Conservation (phyloP, 805 yeast genomes). For the Komagataella pseudopastoris region DNA sequence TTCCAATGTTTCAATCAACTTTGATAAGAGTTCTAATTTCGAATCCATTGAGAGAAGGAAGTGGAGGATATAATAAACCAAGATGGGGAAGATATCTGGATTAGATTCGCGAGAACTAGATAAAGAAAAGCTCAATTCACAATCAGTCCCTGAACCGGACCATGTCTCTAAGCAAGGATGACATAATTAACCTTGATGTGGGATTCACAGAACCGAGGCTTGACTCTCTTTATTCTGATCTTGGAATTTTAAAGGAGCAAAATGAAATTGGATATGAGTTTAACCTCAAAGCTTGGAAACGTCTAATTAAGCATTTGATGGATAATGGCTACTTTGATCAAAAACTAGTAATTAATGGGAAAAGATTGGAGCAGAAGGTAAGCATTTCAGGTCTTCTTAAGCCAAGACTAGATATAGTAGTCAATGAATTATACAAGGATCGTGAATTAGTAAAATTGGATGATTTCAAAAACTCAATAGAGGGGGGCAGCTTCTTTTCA, state of each 20-base stretch:
- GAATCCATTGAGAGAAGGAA: background rate
- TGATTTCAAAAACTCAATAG: background rate
- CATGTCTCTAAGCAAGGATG: background rate
- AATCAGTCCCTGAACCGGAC: background rate
- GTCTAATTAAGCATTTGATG: constrained; percentile 11
- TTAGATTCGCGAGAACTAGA: background rate
- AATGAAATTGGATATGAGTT: constrained; percentile 39
- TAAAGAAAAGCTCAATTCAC: background rate
- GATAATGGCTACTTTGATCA: background rate
- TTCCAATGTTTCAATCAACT: background rate
- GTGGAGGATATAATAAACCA: background rate
- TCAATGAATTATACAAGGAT: background rate
- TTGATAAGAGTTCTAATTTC: background rate
- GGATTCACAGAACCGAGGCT: constrained; percentile 25
- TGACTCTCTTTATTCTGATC: constrained; percentile 34
- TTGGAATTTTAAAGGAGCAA: constrained; percentile 23
- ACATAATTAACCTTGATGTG: background rate
- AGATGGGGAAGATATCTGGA: background rate
- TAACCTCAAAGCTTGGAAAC: constrained; percentile 31
- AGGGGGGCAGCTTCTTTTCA: background rate
- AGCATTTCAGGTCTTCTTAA: background rate
- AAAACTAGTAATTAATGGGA: background rate
- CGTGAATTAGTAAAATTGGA: background rate
- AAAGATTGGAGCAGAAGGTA: background rate
- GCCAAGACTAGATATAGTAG: background rate